Evolutionary conservation across 1,284 basidiomycete genomes (phyloP), one percentile per base, ranked within the genome.

Genomic region (Caloboletus inedulis): DNA sequence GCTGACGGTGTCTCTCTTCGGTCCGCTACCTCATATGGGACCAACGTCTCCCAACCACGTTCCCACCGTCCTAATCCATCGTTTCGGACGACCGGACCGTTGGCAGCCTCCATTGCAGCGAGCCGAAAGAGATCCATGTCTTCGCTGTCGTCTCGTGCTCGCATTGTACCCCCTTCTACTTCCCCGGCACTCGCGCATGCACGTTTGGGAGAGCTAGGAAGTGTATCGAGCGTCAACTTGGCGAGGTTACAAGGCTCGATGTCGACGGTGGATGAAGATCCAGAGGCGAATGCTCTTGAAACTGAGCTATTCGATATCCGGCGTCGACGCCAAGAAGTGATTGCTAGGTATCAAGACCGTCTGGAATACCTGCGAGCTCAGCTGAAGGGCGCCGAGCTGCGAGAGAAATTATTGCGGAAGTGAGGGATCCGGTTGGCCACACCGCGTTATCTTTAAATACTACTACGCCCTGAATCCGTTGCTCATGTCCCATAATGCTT

Each of bases 301-400:
- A 54, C 60, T 14, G 63, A 86, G 69, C 74, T 87, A 69, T 74
- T 74, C 18, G 85, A 86, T 50, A 84, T 89, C 52, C 76, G 81
- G 52, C 68, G 77, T 54, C 74, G 84, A 53, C 73, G 82, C 35
- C 78, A 77, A 42, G 84, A 87, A 59, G 85, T 89, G 49, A 77
- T 75, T 46, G 74, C 72, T 54, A 76, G 86, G 58, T 89, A 87
- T 61, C 81, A 82, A 52, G 78, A 77, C 36, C 77, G 86, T 42
- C 61, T 89, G 59, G 85, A 87, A 57, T 88, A 85, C 61, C 70
- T 89, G 56, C 77, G 80, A 42, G 86, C 86, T 47, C 81, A 81
- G 67, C 63, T 89, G 66, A 88, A 87, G 69, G 82, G 82, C 23
- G 87, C 86, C 1, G 84, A 89, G 69, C 68, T 89, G 63, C 82